Percentiles rank a stretch among this genome's conserved stretches.
Conservation (phyloP, 768 basidiomycete genomes). For the Chiua virens region DNA sequence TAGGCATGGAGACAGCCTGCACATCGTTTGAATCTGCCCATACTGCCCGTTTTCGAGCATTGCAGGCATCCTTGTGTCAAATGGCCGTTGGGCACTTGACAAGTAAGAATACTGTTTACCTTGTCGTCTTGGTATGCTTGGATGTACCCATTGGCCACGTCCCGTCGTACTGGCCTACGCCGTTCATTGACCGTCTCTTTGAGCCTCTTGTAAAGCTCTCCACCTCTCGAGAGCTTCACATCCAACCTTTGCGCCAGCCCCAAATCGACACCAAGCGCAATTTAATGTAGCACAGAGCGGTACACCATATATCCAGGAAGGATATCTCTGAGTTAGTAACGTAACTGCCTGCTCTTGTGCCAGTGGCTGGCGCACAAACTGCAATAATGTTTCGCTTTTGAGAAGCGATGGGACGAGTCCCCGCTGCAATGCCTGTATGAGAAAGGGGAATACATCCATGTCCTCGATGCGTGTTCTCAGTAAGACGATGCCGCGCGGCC, state of each 20-base stretch:
- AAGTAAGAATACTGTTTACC: conserved; percentile 2
- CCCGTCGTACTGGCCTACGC: conserved; percentile 17
- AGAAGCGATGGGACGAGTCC: conserved; percentile 23
- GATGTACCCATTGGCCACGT: conserved; percentile 15
- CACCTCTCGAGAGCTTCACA: conserved; percentile 6
- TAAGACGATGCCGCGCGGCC: conserved; percentile 7
- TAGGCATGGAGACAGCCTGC: conserved; percentile 31
- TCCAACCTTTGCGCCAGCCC: conserved; percentile 10
- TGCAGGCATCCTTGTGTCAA: conserved; percentile 28
- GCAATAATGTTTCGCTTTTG: conserved; percentile 22
- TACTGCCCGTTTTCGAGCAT: conserved; percentile 23
- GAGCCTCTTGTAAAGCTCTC: conserved; percentile 20
- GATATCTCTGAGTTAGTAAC: conserved; percentile 17
- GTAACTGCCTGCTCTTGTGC: conserved; percentile 4
- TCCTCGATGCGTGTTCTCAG: too few relatives aligned
- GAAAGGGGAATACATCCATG: conserved; percentile 25
- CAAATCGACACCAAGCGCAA: conserved; percentile 10
- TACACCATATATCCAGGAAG: conserved; percentile 27
- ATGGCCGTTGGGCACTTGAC: conserved; percentile 15
- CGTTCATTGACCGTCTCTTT: conserved; percentile 18
- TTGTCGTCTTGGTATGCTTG: conserved; percentile 29
- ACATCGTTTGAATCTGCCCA: conserved; percentile 26
- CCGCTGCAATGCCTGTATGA: conserved; percentile 23
- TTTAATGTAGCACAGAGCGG: conserved; percentile 20
- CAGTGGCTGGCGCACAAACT: conserved; percentile 10